Conservation (phyloP, 371 early-diverging fungal species). For the Mortierella sp. region DNA sequence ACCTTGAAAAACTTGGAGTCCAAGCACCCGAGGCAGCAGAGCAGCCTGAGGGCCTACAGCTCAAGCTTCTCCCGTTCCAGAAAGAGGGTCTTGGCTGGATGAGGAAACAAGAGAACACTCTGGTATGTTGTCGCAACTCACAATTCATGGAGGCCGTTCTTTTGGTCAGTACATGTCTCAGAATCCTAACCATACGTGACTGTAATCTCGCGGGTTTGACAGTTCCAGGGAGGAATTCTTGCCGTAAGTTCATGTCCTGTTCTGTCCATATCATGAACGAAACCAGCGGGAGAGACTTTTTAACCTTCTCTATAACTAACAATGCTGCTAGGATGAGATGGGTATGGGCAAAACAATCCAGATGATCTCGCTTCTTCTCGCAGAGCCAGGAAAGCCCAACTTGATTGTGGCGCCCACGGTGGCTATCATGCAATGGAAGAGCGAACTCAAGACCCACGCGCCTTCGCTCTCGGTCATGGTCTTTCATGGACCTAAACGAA, state of each 20-base stretch:
- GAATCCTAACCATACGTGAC: no score
- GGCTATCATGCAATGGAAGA: constrained; percentile 91
- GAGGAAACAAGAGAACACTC: constrained; percentile 73
- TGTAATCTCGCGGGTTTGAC: constrained; percentile 18
- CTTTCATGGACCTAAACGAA: constrained; percentile 76
- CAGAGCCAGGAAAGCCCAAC: constrained; percentile 76
- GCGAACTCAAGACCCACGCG: constrained; percentile 83
- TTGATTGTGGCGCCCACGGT: constrained; percentile 91
- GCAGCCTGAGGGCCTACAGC: constrained; percentile 77
- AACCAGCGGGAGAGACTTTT: no score
- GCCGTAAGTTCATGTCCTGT: constrained; percentile 59
- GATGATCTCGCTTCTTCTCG: constrained; percentile 86
- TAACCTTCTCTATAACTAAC: not conserved
- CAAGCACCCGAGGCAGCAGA: constrained; percentile 57
- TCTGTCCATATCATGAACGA: no score
- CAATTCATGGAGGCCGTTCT: no score
- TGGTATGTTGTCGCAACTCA: no score
- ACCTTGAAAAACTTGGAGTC: constrained; percentile 59
- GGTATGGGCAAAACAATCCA: constrained; percentile 99
- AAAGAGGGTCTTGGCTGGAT: constrained; percentile 89
- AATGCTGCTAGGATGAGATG: constrained; percentile 85
- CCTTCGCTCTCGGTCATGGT: constrained; percentile 71
- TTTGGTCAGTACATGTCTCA: no score
- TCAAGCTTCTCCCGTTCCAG: constrained; percentile 92
- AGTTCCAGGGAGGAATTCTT: constrained; percentile 87